Base-by-base conservation (phyloP, 2,329 filamentous ascomycete species). In the Phialophora tarda region DNA sequence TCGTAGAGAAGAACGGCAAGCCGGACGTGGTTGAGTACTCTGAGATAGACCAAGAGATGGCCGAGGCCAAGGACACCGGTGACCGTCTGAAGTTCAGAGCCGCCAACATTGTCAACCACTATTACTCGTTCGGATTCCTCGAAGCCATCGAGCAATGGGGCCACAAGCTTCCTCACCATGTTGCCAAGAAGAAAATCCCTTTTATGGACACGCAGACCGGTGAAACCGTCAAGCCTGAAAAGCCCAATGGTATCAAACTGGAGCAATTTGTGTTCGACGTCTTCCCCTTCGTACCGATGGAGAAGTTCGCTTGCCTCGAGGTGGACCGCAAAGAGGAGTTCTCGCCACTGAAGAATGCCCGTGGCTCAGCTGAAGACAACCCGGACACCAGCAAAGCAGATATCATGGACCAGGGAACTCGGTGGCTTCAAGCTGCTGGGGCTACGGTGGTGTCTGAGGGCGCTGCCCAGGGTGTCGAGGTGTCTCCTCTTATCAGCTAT, bases 211-310 rank as follows among this genome's bases (percentile, higher is more conserved):
- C 89, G 14, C 84, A 90, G 76, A 89, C 85, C 34, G 93, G 93
- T 70, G 89, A 92, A 78, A 87, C 87, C 0, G 83, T 97, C 79
- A 97, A 97, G 85, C 93, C 94, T 2, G 89, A 93, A 78, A 95
- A 93, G 82, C 92, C 95, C 71, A 99, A 99, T 77, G 95, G 95
- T 72, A 93, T 99, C 86, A 99, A 99, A 85, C 87, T 99, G 47
- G 95, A 99, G 85, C 95, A 98, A 81, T 99, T 98, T 75, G 93
- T 99, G 68, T 99, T 99, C 77, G 95, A 99, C 77, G 95, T 96
- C 76, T 99, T 99, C 85, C 93, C 94, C 68, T 86, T 94, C 83
- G 84, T 96, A 60, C 82, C 89, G 21, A 87, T 99, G 70, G 85
- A 89, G 72, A 93, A 96, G 81, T 99, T 99, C 76, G 95, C 93